These are phyloP conservation scores for Daldinia decipiens DNA, from an alignment of 495 filamentous ascomycete species.

Conservation along the genomic window DNA sequence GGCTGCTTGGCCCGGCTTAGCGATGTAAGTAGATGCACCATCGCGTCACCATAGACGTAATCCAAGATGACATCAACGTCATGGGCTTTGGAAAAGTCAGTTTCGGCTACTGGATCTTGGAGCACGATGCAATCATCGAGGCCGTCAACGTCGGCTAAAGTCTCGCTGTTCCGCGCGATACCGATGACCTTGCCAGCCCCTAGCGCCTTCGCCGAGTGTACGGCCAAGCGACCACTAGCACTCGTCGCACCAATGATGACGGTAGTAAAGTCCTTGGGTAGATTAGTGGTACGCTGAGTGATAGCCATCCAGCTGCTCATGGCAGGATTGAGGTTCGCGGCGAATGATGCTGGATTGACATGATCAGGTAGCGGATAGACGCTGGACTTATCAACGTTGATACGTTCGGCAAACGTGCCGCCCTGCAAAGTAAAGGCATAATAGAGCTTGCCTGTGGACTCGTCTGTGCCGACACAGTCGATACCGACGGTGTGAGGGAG, in stretches of 20 bases:
- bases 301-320: conserved; percentile 59
- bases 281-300: conserved; percentile 47
- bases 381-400: conserved; percentile 50
- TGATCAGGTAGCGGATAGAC: conserved; percentile 47
- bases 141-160: conserved; percentile 44
- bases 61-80: conserved; percentile 45
- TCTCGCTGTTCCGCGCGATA: conserved; percentile 50
- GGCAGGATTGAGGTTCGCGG: conserved; percentile 58
- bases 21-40: conserved; percentile 40
- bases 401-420: conserved; percentile 50
- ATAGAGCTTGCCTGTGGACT: conserved; percentile 49
- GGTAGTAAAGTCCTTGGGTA: conserved; percentile 50
- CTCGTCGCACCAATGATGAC: conserved; percentile 59
- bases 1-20: conserved; percentile 32
- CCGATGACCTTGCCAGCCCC: conserved; percentile 57
- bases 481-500: conserved; percentile 54
- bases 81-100: conserved; percentile 49
- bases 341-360: conserved; percentile 54
- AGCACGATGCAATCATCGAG: conserved; percentile 54
- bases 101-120: conserved; percentile 48
- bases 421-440: conserved; percentile 52
- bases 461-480: conserved; percentile 52
- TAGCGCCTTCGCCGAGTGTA: conserved; percentile 49
- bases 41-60: conserved; percentile 48
- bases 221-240: conserved; percentile 53